A percentile compares a stretch with the other conserved stretches of the same genome.
Conservation (phyloP, 2,329 filamentous ascomycete species). For the Penicillium sp. region DNA sequence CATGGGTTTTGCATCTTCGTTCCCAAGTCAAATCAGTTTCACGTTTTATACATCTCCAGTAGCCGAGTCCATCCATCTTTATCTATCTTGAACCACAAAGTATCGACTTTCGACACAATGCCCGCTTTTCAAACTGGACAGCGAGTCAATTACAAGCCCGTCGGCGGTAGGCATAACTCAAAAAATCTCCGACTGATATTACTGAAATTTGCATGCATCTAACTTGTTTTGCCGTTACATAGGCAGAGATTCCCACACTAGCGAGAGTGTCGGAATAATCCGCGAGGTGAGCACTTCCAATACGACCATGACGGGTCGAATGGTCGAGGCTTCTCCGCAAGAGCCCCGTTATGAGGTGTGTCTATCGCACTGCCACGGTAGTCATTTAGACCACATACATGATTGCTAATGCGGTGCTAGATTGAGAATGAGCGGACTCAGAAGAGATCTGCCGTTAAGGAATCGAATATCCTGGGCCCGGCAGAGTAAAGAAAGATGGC, state of each 20-base stretch:
- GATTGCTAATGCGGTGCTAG: conserved; percentile 16
- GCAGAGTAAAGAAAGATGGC: conserved; percentile 22
- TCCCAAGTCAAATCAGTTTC: background rate
- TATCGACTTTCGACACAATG: conserved; percentile 20
- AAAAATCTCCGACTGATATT: background rate
- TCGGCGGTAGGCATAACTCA: conserved; percentile 38
- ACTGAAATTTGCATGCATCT: background rate
- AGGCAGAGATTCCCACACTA: conserved; percentile 47
- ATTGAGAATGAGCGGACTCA: conserved; percentile 34
- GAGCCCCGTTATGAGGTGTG: conserved; percentile 46
- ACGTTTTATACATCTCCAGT: background rate
- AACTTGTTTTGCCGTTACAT: background rate
- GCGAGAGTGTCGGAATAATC: conserved; percentile 43
- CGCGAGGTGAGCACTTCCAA: conserved; percentile 41
- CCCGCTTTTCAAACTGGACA: conserved; percentile 39
- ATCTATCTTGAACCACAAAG: background rate
- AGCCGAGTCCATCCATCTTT: background rate
- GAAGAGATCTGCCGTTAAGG: conserved; percentile 36
- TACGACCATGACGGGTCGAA: conserved; percentile 39
- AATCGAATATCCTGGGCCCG: conserved; percentile 35
- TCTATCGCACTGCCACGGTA: too few relatives aligned
- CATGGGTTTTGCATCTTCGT: background rate
- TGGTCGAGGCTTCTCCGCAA: conserved; percentile 40
- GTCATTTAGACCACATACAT: too few relatives aligned
- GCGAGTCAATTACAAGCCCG: conserved; percentile 47